A percentile compares a stretch with the other conserved stretches of the same genome.
These are phyloP conservation scores for Adansonia digitata DNA, from an alignment of 345 rosid genomes.

Conservation along the genomic window DNA sequence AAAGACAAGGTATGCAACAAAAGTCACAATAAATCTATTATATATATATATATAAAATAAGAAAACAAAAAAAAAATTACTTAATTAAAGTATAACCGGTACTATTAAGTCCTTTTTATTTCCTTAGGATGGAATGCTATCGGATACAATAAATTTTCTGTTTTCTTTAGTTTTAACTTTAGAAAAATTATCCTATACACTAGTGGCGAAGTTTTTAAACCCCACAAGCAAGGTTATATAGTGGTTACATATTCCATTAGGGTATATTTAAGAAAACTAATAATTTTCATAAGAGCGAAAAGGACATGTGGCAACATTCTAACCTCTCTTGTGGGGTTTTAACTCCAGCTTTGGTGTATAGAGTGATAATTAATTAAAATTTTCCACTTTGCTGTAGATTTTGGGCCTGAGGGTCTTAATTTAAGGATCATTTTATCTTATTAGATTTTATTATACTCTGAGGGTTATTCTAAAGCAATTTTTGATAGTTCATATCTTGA, in stretches of 20 bases:
- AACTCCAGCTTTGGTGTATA: neutral
- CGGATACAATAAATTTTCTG: neutral
- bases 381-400: neutral
- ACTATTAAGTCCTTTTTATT: neutral
- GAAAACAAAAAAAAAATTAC: neutral
- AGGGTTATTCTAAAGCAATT: neutral
- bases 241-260: neutral
- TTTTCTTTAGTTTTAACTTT: neutral
- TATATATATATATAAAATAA: neutral
- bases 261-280: neutral
- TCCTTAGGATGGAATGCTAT: neutral
- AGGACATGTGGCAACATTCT: neutral
- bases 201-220: neutral
- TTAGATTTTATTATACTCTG: neutral
- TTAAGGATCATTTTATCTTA: neutral
- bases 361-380: neutral
- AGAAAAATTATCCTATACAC: neutral
- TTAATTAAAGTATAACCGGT: neutral
- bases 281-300: neutral
- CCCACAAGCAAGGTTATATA: neutral
- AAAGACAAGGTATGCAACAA: neutral
- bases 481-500: neutral
- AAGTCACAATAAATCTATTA: neutral
- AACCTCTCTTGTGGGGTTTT: neutral
- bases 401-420: neutral